Evolutionary conservation across 2,329 filamentous ascomycete genomes (phyloP), one percentile per base, ranked within the genome.

Genomic region (Lithohypha guttulata): DNA sequence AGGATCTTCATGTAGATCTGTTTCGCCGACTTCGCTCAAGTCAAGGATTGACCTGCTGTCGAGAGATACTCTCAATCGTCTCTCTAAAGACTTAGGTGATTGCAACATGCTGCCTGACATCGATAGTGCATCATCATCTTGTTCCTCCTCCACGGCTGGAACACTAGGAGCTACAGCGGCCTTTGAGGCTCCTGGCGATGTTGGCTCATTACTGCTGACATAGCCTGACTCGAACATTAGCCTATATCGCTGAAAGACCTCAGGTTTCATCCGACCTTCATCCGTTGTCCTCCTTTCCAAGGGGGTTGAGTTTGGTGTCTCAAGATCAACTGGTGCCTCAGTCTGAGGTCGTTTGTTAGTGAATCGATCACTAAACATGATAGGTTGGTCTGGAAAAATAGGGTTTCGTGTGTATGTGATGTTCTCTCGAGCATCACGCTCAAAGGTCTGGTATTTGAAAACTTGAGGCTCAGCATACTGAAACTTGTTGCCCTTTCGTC

Each of bases 401-500:
- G 47, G 47, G 63, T 55, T 51, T 58, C 55, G 51, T 61, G 56
- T 48, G 50, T 56, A 50, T 54, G 56, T 46, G 55, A 63, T 11
- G 10, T 19, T 39, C 50, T 53, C 45, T 39, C 55, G 46, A 47
- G 60, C 60, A 45, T 55, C 47, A 53, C 45, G 56, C 52, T 66
- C 61, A 54, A 60, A 56, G 39, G 52, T 56, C 51, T 63, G 60
- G 55, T 65, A 66, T 48, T 59, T 46, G 55, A 57, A 65, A 41
- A 48, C 46, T 53, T 61, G 56, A 55, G 64, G 46, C 41, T 60
- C 43, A 56, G 62, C 63, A 59, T 66, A 66, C 63, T 61, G 53
- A 52, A 53, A 57, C 40, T 36, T 44, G 19, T 25, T 23, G 14
- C 21, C 14, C 11, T 26, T 39, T 21, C 29, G 20, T 22, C 37